Conservation (phyloP, 345 rosid genomes). For the Tarenaya hassleriana region DNA sequence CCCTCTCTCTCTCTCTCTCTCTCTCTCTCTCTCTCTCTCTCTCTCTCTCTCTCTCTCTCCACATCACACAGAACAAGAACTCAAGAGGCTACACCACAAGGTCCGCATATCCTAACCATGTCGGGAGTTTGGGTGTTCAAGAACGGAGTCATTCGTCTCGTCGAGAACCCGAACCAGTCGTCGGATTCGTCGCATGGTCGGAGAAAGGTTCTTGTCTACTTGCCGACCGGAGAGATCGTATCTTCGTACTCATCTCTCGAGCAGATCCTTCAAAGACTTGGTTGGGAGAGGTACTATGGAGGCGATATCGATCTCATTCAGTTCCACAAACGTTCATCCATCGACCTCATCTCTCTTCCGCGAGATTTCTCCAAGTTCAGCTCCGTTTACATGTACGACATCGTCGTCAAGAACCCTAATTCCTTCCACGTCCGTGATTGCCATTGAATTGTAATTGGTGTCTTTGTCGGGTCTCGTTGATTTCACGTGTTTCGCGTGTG, state of each 20-base stretch:
- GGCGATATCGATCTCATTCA: conserved; percentile 51
- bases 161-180: conserved; percentile 45
- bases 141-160: conserved; percentile 48
- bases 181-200: conserved; percentile 20
- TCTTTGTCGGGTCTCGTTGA: too few species aligned
- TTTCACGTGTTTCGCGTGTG: too few species aligned
- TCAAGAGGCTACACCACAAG: background rate
- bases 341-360: conserved; percentile 77
- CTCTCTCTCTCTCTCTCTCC: background rate
- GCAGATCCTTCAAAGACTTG: conserved; percentile 46
- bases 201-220: conserved; percentile 54
- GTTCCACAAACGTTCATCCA: conserved; percentile 65
- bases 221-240: conserved; percentile 50
- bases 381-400: conserved; percentile 71
- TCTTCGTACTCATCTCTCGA: conserved; percentile 54
- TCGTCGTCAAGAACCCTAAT: conserved; percentile 69
- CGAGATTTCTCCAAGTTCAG: conserved; percentile 67
- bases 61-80: background rate
- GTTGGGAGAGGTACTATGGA: conserved; percentile 75
- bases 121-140: conserved; percentile 67
- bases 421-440: conserved; percentile 57
- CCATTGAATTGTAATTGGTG: too few species aligned
- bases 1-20: too few species aligned
- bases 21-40: too few species aligned
- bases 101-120: conserved; percentile 28